Evolutionary conservation across 2,329 filamentous ascomycete genomes (phyloP), one percentile per base, ranked within the genome.

Genomic region (Fusarium sp.): DNA sequence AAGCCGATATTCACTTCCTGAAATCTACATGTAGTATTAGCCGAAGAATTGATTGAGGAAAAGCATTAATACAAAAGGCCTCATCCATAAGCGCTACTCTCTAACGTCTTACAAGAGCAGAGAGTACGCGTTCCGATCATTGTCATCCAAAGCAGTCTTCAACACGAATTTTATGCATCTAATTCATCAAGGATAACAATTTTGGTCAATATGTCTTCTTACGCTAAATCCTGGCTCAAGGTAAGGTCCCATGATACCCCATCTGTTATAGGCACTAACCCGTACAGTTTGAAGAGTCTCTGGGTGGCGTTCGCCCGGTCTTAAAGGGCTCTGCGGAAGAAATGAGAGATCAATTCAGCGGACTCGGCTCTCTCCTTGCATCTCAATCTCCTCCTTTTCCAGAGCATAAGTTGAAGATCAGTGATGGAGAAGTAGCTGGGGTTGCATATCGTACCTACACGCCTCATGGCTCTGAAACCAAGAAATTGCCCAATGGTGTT

Each of bases 11-110:
- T 23, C 0, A 13, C 5, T 2, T 33, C 11, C 9, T n/a, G 12
- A n/a, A 13, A 32, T 4, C n/a, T 4, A 33, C 12, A 5, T 19
- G 0, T 19, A 1, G 5, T 7, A 5, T 2, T 7, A 23, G 8
- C 30, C 46, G 11, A 50, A 13, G 8, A 33, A 7, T 23, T 18
- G 0, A 13, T 13, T 35, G 2, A 49, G 11, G 1, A 9, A 7
- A 16, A 32, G 9, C 10, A 23, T 8, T 33, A 13, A 19, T 33
- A 33, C 7, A 50, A 23, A 1, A 19, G n/a, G 7, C 11, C 9
- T 50, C 21, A 2, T 15, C 16, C 8, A 50, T 21, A 3, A 4
- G 1, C 11, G 18, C 8, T 19, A 16, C 37, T 9, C 18, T 21
- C 33, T 35, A 9, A 16, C 15, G 9, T 18, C 13, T 33, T 15